Conservation (phyloP, 306 rosid species). For the Mimosa bimucronata region DNA sequence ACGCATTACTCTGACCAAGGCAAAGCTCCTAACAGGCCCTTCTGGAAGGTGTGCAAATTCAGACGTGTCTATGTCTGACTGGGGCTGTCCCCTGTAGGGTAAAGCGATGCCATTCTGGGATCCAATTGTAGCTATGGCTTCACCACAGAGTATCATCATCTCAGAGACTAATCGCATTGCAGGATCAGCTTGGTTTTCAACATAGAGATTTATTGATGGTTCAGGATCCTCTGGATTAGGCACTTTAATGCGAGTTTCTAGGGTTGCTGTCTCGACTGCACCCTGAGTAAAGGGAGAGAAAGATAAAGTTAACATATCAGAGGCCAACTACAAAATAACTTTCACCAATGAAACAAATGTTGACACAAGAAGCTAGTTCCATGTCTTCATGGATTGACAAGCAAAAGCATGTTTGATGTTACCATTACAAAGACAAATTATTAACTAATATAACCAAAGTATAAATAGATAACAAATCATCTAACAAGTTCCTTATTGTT, state of each 20-base stretch:
- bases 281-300: slow-evolving; percentile 63
- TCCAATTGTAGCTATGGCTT: slow-evolving; percentile 86
- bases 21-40: slow-evolving; percentile 95
- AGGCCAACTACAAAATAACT: slow-evolving; percentile 32
- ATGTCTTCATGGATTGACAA: slow-evolving; percentile 13
- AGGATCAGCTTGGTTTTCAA: slow-evolving; percentile 94
- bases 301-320: slow-evolving; percentile 28
- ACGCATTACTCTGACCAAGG: slow-evolving; percentile 84
- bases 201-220: slow-evolving; percentile 80
- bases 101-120: slow-evolving; percentile 77
- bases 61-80: slow-evolving; percentile 74
- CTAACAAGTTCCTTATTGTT: slow-evolving; percentile 1
- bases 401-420: neutral
- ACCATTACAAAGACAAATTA: slow-evolving; percentile 22
- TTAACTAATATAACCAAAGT: slow-evolving; percentile 9
- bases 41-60: slow-evolving; percentile 93
- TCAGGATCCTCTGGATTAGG: slow-evolving; percentile 82
- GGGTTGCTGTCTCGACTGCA: slow-evolving; percentile 73
- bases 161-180: slow-evolving; percentile 96
- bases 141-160: slow-evolving; percentile 98
- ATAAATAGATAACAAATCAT: neutral
- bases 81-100: slow-evolving; percentile 99
- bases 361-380: slow-evolving; percentile 14
- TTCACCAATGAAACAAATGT: neutral
- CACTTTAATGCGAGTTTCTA: slow-evolving; percentile 92